These are phyloP conservation scores for Pichia norvegensis DNA, from an alignment of 1,139 yeast species.

Conservation along the genomic window DNA sequence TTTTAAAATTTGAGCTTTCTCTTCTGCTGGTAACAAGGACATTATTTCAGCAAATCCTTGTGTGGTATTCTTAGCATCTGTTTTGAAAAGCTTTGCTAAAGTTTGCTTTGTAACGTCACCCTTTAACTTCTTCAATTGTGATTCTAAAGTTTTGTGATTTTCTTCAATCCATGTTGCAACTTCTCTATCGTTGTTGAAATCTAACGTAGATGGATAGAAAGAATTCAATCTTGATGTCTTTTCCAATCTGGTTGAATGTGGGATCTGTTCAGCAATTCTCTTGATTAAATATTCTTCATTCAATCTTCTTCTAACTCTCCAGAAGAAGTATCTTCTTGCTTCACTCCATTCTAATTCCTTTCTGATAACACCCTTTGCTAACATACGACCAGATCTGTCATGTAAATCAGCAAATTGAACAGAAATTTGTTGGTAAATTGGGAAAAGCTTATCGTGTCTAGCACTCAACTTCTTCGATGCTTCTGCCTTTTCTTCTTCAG, in stretches of 20 bases:
- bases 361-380: slow-evolving; percentile 85
- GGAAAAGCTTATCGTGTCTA: slow-evolving; percentile 75
- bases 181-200: slow-evolving; percentile 63
- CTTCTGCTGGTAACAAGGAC: slow-evolving; percentile 40
- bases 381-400: slow-evolving; percentile 95
- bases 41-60: slow-evolving; percentile 43
- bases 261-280: slow-evolving; percentile 60
- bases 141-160: slow-evolving; percentile 57
- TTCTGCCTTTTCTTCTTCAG: slow-evolving; percentile 59
- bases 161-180: slow-evolving; percentile 86
- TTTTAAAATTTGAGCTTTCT: slow-evolving; percentile 36
- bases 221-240: slow-evolving; percentile 80
- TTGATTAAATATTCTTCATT: slow-evolving; percentile 83
- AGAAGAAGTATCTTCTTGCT: slow-evolving; percentile 94
- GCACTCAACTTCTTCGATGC: slow-evolving; percentile 59
- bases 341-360: slow-evolving; percentile 80
- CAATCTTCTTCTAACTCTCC: slow-evolving; percentile 96
- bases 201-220: slow-evolving; percentile 72
- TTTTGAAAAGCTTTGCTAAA: slow-evolving; percentile 51
- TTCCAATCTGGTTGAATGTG: slow-evolving; percentile 63
- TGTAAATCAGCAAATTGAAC: slow-evolving; percentile 97
- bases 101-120: slow-evolving; percentile 56
- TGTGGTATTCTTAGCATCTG: slow-evolving; percentile 38
- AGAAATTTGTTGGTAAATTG: slow-evolving; percentile 85
- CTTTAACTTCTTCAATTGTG: slow-evolving; percentile 56